phyloP scores from a whole-genome alignment of 2,329 filamentous ascomycete genomes.

The Blumeriella jaapii region DNA sequence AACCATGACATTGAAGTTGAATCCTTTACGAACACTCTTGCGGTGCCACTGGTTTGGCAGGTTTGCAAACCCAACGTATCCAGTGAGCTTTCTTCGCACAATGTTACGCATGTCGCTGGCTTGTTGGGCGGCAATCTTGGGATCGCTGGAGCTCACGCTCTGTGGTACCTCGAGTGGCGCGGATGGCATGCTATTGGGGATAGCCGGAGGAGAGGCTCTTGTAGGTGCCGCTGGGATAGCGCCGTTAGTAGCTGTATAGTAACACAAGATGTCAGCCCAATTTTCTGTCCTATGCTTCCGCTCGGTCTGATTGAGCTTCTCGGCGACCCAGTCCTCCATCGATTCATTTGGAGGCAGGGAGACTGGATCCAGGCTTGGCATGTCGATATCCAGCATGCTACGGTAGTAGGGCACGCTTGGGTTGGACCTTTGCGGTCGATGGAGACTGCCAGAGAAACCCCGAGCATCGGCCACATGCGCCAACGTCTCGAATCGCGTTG shows the following conservation, averaged over 20 bases:
- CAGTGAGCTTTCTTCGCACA: conserved; percentile 93
- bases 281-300: conserved; percentile 22
- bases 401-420: conserved; percentile 31
- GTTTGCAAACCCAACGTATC: conserved; percentile 98
- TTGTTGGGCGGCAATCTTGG: conserved; percentile 29
- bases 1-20: conserved; percentile 99
- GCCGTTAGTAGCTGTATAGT: conserved; percentile 28
- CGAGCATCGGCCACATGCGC: conserved; percentile 6
- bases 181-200: conserved; percentile 23
- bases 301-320: conserved; percentile 17
- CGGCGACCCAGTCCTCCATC: conserved; percentile 22
- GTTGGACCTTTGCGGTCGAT: conserved; percentile 17
- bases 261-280: conserved; percentile 27
- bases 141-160: conserved; percentile 27
- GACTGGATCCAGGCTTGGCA: conserved; percentile 29
- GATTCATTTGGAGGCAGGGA: conserved; percentile 16
- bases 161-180: conserved; percentile 24
- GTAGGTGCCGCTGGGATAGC: conserved; percentile 22
- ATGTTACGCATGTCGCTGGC: conserved; percentile 54
- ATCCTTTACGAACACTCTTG: conserved; percentile 99
- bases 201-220: conserved; percentile 22
- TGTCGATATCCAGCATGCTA: conserved; percentile 43
- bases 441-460: conserved; percentile 18
- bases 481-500: conserved; percentile 6
- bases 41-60: conserved; percentile 99